Conservation (phyloP, 1,284 basidiomycete species). For the Golubevia pallescens region DNA sequence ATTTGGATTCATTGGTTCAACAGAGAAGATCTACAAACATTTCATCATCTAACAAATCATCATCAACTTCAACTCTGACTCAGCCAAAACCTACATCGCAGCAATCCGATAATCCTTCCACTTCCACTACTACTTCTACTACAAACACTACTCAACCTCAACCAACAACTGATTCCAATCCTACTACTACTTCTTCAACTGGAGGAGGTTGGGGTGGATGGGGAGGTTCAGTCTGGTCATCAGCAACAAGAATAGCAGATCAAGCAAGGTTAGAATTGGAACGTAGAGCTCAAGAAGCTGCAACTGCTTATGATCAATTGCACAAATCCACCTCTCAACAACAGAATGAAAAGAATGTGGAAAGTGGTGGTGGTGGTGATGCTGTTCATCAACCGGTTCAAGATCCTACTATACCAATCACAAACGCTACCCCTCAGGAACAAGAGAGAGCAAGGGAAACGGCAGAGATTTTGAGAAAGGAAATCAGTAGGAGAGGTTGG, state of each 20-base stretch:
- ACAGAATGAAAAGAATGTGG: not conserved
- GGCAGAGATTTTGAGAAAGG: constrained; percentile 4
- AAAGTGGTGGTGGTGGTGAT: not conserved
- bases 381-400: not conserved
- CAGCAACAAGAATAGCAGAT: constrained; percentile 53
- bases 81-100: constrained; percentile 9
- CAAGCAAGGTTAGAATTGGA: constrained; percentile 29
- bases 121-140: not conserved
- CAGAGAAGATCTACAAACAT: constrained; percentile 3
- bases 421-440: not conserved
- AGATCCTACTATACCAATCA: not conserved
- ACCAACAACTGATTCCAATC: constrained; percentile 3
- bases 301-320: constrained; percentile 12
- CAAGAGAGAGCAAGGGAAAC: constrained; percentile 1
- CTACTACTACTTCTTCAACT: not conserved
- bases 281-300: constrained; percentile 50
- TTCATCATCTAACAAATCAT: not conserved
- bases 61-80: not conserved
- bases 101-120: constrained; percentile 1
- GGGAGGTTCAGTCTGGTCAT: constrained; percentile 12
- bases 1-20: constrained; percentile 59
- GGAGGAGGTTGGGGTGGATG: not conserved
- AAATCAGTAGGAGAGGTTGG: constrained; percentile 22
- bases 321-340: not conserved
- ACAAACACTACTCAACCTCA: not conserved